A percentile compares a stretch with the other conserved stretches of the same genome.
These are phyloP conservation scores for Laburnicola sp. DNA, from an alignment of 2,329 filamentous ascomycete genomes.

Conservation along the genomic window DNA sequence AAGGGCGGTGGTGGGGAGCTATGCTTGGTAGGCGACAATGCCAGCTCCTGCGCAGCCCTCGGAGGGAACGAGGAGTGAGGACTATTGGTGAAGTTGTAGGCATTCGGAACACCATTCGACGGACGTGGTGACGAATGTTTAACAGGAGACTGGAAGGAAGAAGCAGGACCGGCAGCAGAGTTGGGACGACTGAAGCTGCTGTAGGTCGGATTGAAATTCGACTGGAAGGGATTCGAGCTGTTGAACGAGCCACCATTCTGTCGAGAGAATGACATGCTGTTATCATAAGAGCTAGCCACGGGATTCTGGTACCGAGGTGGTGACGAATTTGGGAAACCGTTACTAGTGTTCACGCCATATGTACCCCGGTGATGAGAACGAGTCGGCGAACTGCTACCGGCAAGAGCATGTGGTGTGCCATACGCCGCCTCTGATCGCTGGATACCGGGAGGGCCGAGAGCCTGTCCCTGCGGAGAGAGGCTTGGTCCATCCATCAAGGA, in stretches of 20 bases:
- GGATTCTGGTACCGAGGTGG: slow-evolving; percentile 38
- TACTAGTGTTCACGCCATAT: slow-evolving; percentile 23
- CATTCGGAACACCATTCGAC: slow-evolving; percentile 34
- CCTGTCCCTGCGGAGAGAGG: slow-evolving; percentile 51
- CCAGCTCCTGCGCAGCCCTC: slow-evolving; percentile 33
- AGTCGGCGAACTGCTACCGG: slow-evolving; percentile 35
- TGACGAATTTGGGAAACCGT: slow-evolving; percentile 36
- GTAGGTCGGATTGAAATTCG: slow-evolving; percentile 21
- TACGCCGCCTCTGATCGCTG: slow-evolving; percentile 43
- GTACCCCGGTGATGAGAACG: slow-evolving; percentile 26
- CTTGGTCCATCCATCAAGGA: slow-evolving; percentile 49
- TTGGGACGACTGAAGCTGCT: slow-evolving; percentile 39
- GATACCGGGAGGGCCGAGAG: slow-evolving; percentile 48
- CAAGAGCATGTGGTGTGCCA: slow-evolving; percentile 33
- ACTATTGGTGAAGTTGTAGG: slow-evolving; percentile 42
- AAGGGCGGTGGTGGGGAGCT: slow-evolving; percentile 42
- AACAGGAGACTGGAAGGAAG: slow-evolving; percentile 33
- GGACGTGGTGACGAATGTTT: slow-evolving; percentile 44
- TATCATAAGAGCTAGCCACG: slow-evolving; percentile 33
- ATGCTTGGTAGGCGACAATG: slow-evolving; percentile 46
- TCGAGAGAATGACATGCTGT: slow-evolving; percentile 26
- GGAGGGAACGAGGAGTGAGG: slow-evolving; percentile 54
- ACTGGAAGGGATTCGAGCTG: slow-evolving; percentile 28
- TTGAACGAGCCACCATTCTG: slow-evolving; percentile 35
- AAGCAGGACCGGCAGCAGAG: slow-evolving; percentile 30